phyloP scores from a whole-genome alignment of 2,329 filamentous ascomycete genomes.

The Fusarium hainanense region DNA sequence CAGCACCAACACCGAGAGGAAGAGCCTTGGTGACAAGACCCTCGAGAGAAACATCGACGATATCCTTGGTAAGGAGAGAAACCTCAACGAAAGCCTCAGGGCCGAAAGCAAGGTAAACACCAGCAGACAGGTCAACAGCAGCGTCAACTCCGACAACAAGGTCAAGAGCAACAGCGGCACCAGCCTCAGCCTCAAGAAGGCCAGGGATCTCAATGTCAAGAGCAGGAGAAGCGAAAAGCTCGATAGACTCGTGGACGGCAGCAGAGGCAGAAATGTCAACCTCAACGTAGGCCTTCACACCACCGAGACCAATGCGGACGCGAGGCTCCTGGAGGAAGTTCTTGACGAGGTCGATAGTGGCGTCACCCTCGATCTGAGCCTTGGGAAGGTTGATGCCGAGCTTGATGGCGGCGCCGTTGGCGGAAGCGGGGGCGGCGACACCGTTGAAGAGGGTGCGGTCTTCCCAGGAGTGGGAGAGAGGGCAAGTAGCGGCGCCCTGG shows the following conservation, averaged over 20 bases:
- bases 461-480: conserved; percentile 29
- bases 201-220: conserved; percentile 55
- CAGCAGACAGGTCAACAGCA: conserved; percentile 61
- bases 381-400: conserved; percentile 43
- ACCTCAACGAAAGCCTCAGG: conserved; percentile 57
- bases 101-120: conserved; percentile 60
- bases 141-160: conserved; percentile 62
- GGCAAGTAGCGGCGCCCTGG: conserved; percentile 9
- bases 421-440: conserved; percentile 34
- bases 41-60: conserved; percentile 56
- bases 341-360: conserved; percentile 57
- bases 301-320: conserved; percentile 59
- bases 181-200: conserved; percentile 52
- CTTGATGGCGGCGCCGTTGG: conserved; percentile 33
- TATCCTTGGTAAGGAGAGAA: conserved; percentile 55
- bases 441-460: conserved; percentile 32
- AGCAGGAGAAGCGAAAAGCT: conserved; percentile 57
- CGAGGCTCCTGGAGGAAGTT: conserved; percentile 54
- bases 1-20: conserved; percentile 41
- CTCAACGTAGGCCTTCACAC: conserved; percentile 64
- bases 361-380: conserved; percentile 60
- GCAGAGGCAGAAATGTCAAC: conserved; percentile 58
- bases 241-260: conserved; percentile 62
- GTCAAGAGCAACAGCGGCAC: conserved; percentile 62
- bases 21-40: conserved; percentile 45